phyloP scores from a whole-genome alignment of 331 rosid genomes.

The Pyracantha coccinea region DNA sequence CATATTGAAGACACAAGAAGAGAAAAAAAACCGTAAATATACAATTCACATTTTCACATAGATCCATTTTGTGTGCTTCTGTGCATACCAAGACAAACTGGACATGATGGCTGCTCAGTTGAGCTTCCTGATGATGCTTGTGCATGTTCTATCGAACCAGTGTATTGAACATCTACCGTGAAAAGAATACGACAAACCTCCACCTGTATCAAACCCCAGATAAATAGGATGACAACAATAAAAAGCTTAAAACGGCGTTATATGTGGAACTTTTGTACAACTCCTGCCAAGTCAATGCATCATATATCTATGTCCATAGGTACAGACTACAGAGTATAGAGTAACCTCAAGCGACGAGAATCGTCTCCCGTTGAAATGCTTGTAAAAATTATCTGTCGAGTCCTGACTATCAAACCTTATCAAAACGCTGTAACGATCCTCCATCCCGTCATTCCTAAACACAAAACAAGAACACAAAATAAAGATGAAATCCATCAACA shows the following conservation, averaged over 20 bases:
- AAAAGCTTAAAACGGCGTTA: background rate
- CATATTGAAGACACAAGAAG: background rate
- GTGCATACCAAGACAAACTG: constrained; percentile 79
- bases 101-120: constrained; percentile 85
- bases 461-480: background rate
- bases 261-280: background rate
- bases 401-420: constrained; percentile 70
- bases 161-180: constrained; percentile 80
- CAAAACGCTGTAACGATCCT: constrained; percentile 70
- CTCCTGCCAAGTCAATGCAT: background rate
- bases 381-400: constrained; percentile 67
- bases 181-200: constrained; percentile 75
- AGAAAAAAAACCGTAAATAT: background rate
- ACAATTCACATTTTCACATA: background rate
- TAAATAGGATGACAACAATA: background rate
- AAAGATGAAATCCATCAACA: background rate
- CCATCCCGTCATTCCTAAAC: constrained; percentile 68
- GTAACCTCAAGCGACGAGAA: constrained; percentile 87
- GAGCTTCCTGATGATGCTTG: constrained; percentile 64
- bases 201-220: constrained; percentile 29
- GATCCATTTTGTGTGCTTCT: background rate
- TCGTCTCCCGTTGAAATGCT: constrained; percentile 57
- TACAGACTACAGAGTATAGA: background rate
- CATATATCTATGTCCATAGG: background rate
- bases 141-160: constrained; percentile 77